Base-by-base conservation (phyloP, 495 filamentous ascomycete genomes). In the Penicillium odoratum region DNA sequence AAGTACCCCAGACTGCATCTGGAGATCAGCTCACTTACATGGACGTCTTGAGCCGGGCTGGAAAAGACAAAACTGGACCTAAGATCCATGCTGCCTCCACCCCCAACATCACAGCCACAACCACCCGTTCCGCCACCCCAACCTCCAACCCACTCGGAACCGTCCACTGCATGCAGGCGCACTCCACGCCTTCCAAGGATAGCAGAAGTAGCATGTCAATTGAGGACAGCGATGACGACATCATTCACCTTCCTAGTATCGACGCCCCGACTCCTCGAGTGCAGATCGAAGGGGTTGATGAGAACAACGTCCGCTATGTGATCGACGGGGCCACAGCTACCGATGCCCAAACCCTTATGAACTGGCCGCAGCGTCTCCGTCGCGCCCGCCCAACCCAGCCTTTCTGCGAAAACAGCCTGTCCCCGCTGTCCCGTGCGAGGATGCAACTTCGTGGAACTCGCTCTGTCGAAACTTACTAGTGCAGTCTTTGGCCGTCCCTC, bases 111-210 rank as follows among this genome's bases (percentile, higher is more conserved):
- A 31, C 46, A 7, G 26, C 29, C 10, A 31, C 46, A 7, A 11
- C 29, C 10, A 30, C 26, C 46, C 46, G 26, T 28, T 30, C 46
- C 5, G 7, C 25, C 13, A 30, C 52, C n/a, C 48, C 43, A n/a
- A 16, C 40, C 11, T 52, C 65, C 13, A 21, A 40, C 31, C 45
- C 50, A 34, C 51, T 61, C 0, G 63, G 58, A 8, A 54, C 64
- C 25, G 62, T 76, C n/a, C 69, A 73, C 49, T 68, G 60, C 48
- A 69, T 78, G 71, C 73, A 73, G 44, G 75, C 75, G 11, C 72
- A 77, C 16, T 74, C 71, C 1, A 61, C 55, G 3, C 61, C 67
- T 3, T 63, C 64, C 8, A 58, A 51, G 8, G 61, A 65, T 21
- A 62, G 64, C 59, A 61, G 56, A 34, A 47, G 49, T 18, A 67